phyloP scores from a whole-genome alignment of 1,284 basidiomycete genomes.

The Gymnopus androsaceus region DNA sequence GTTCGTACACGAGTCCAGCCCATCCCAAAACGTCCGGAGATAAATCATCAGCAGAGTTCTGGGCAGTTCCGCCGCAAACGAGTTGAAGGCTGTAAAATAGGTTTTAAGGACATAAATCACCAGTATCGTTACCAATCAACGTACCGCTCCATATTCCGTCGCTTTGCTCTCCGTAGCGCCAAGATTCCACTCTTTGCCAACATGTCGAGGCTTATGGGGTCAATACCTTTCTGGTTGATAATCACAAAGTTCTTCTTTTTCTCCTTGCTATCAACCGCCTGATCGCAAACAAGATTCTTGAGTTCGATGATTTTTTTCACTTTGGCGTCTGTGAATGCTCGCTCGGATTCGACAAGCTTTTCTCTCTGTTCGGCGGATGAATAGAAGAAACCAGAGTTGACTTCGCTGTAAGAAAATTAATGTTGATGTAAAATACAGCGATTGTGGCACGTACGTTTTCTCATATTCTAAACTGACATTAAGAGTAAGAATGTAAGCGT shows the following conservation, averaged over 20 bases:
- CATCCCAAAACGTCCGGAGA: constrained; percentile 91
- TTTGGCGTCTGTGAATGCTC: constrained; percentile 92
- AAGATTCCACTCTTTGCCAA: constrained; percentile 97
- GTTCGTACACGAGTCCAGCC: constrained; percentile 98
- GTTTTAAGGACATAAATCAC: constrained; percentile 20
- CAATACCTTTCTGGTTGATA: constrained; percentile 99
- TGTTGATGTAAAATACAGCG: constrained; percentile 15
- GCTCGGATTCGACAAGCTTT: constrained; percentile 97
- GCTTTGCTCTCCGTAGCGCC: constrained; percentile 92
- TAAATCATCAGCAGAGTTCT: constrained; percentile 98
- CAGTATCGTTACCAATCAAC: constrained; percentile 23
- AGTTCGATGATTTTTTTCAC: constrained; percentile 97
- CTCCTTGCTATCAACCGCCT: constrained; percentile 78
- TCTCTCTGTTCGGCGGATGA: constrained; percentile 98
- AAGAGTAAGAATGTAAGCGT: constrained; percentile 93
- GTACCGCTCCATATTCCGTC: constrained; percentile 96
- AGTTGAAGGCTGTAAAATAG: constrained; percentile 74
- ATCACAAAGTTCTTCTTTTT: constrained; percentile 90
- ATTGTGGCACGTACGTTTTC: constrained; percentile 81
- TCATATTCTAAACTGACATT: constrained; percentile 99
- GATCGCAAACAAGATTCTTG: constrained; percentile 95
- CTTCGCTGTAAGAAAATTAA: constrained; percentile 65
- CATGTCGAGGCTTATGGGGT: constrained; percentile 95
- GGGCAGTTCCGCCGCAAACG: constrained; percentile 92
- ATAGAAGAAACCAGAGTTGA: constrained; percentile 99